Conservation (phyloP, 2,329 filamentous ascomycete species). For the Diaporthe citrichinensis region DNA sequence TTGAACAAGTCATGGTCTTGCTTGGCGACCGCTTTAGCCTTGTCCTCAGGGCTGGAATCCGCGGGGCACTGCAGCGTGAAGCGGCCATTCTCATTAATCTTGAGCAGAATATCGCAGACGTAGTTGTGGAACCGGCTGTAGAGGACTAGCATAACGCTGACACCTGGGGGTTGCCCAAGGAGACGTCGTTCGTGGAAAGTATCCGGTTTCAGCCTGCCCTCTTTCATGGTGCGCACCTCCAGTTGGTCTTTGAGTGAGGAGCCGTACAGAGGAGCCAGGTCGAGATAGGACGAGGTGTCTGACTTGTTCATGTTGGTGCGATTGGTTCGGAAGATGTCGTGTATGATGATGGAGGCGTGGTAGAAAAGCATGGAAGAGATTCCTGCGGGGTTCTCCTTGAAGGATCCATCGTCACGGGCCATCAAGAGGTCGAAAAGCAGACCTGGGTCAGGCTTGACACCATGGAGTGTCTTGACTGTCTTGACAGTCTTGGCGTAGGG, state of each 20-base stretch:
- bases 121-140: slow-evolving; percentile 81
- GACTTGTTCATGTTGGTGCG: slow-evolving; percentile 74
- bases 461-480: slow-evolving; percentile 56
- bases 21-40: slow-evolving; percentile 51
- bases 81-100: slow-evolving; percentile 77
- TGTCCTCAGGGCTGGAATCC: slow-evolving; percentile 33
- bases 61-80: slow-evolving; percentile 59
- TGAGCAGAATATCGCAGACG: slow-evolving; percentile 64
- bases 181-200: slow-evolving; percentile 77
- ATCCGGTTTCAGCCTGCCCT: slow-evolving; percentile 76
- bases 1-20: slow-evolving; percentile 68
- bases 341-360: slow-evolving; percentile 74
- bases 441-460: slow-evolving; percentile 70
- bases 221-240: slow-evolving; percentile 60
- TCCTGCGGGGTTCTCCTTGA: slow-evolving; percentile 25
- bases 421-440: slow-evolving; percentile 78
- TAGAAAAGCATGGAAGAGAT: slow-evolving; percentile 37
- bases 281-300: slow-evolving; percentile 81
- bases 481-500: slow-evolving; percentile 75
- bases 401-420: slow-evolving; percentile 58
- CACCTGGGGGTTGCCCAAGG: slow-evolving; percentile 76
- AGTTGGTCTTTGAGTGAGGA: slow-evolving; percentile 72
- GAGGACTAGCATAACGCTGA: slow-evolving; percentile 76
- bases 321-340: slow-evolving; percentile 75
- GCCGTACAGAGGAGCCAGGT: slow-evolving; percentile 81